phyloP scores from a whole-genome alignment of 2,329 filamentous ascomycete species.

The Thielaviopsis musarum region DNA sequence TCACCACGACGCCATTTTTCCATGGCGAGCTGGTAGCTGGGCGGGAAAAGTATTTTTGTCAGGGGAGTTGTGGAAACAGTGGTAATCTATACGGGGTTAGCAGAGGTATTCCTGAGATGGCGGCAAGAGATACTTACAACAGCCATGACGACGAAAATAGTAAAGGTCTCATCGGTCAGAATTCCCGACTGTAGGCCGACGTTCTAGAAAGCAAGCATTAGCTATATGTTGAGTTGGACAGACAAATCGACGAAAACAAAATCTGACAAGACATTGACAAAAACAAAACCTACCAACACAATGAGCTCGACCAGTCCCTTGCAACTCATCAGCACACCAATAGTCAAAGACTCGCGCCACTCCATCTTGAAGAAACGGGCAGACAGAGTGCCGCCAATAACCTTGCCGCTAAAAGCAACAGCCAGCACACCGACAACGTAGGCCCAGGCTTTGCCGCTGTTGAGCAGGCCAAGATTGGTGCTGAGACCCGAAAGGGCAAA shows the following conservation, averaged over 20 bases:
- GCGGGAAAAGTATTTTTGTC: slow-evolving; percentile 56
- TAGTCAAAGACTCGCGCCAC: slow-evolving; percentile 80
- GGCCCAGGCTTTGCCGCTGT: slow-evolving; percentile 70
- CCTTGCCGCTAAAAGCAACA: slow-evolving; percentile 72
- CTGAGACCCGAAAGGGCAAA: slow-evolving; percentile 83
- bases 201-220: slow-evolving; percentile 24
- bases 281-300: slow-evolving; percentile 57
- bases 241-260: no score
- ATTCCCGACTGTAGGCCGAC: slow-evolving; percentile 73
- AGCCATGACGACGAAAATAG: slow-evolving; percentile 91
- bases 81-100: slow-evolving; percentile 41
- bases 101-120: background rate
- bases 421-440: slow-evolving; percentile 74
- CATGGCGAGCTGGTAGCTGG: slow-evolving; percentile 36
- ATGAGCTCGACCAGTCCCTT: slow-evolving; percentile 92
- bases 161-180: slow-evolving; percentile 66
- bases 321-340: slow-evolving; percentile 88
- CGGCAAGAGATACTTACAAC: background rate
- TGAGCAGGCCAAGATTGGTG: slow-evolving; percentile 70
- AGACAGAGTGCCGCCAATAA: slow-evolving; percentile 65
- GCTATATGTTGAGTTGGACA: no score
- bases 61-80: slow-evolving; percentile 73
- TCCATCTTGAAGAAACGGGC: slow-evolving; percentile 60
- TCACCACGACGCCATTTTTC: slow-evolving; percentile 56
- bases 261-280: no score